Conservation (phyloP, 352 stramenopile genomes). For the Globisporangium perplexum region DNA sequence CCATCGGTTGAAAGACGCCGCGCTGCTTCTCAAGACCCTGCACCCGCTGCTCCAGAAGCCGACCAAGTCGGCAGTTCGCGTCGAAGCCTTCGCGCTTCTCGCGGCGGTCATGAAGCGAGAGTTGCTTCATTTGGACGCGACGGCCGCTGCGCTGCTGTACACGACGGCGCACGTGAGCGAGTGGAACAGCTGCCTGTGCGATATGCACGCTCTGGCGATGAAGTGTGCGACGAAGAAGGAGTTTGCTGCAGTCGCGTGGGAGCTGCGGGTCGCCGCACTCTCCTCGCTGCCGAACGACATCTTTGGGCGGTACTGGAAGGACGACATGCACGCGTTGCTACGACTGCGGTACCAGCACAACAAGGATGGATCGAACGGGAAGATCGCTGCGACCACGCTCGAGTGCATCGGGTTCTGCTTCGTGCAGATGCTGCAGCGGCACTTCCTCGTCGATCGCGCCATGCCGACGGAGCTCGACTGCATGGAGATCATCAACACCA, state of each 20-base stretch:
- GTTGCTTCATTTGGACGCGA: conserved; percentile 19
- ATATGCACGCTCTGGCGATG: conserved; percentile 46
- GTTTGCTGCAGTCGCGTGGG: conserved; percentile 33
- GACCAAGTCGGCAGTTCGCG: conserved; percentile 34
- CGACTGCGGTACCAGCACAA: conserved; percentile 63
- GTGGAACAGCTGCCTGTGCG: conserved; percentile 56
- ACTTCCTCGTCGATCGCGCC: conserved; percentile 33
- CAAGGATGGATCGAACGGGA: conserved; percentile 33
- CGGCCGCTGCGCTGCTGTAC: conserved; percentile 17
- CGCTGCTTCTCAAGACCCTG: conserved; percentile 35
- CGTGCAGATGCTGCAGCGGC: conserved; percentile 34
- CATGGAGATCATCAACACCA: conserved; percentile 82
- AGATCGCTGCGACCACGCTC: conserved; percentile 16
- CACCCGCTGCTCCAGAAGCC: conserved; percentile 49
- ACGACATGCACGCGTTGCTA: conserved; percentile 49
- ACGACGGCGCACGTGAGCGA: conserved; percentile 29
- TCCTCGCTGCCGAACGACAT: conserved; percentile 50
- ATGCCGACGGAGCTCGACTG: conserved; percentile 48
- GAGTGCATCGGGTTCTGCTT: conserved; percentile 24
- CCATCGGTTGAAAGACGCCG: conserved; percentile 31
- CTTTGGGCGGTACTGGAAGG: conserved; percentile 67
- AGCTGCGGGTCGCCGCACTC: conserved; percentile 42
- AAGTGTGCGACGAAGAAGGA: conserved; percentile 46
- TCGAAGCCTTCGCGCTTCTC: conserved; percentile 33
- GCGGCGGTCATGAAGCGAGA: conserved; percentile 36